Base-by-base conservation (phyloP, 805 yeast species). In the Pichia nanzhaoensis region DNA sequence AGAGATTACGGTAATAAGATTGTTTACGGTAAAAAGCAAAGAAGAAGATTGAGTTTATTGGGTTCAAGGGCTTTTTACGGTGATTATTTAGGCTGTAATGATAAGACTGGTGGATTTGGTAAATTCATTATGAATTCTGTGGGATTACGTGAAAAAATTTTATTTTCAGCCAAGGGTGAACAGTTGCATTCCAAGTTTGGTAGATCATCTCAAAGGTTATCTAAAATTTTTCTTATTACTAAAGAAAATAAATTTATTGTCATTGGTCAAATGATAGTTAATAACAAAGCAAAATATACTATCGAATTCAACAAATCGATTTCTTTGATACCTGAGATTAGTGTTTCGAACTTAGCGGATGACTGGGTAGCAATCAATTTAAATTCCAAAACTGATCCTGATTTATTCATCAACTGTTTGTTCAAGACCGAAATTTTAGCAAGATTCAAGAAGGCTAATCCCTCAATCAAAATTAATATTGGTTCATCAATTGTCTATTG, bases 61-160 rank as follows among this genome's bases (percentile, higher is more conserved):
- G 98, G 98, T 0, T 84, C 82, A 43, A 77, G 99, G 55, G 82
- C 91, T 6, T 95, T 77, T 55, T 76, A 84, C 81, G 99, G 98
- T n/a, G 99, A 93, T 63, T 93, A 93, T 56, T 67, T 93, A 50
- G 86, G 81, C 14, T 84, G 95, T 58, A 90, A 88, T 65, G 85
- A 82, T 53, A 61, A 74, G 20, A 55, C 70, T 6, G 86, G 85
- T 37, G 78, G 86, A 4, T 76, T 70, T 53, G 99, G 99, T 44
- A 78, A 81, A 27, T 88, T 82, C 57, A 68, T 93, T 42, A 73
- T 79, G 50, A 77, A 74, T 42, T 80, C 83, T 45, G 75, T 78
- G 10, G 88, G 90, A 5, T 77, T 93, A 35, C 68, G 67, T 16
- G 96, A 84, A 14, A 68, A 61, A 21, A 81, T 88, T n/a, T 58